Conservation (phyloP, 2,329 filamentous ascomycete genomes). For the Sporothrix euskadiensis region DNA sequence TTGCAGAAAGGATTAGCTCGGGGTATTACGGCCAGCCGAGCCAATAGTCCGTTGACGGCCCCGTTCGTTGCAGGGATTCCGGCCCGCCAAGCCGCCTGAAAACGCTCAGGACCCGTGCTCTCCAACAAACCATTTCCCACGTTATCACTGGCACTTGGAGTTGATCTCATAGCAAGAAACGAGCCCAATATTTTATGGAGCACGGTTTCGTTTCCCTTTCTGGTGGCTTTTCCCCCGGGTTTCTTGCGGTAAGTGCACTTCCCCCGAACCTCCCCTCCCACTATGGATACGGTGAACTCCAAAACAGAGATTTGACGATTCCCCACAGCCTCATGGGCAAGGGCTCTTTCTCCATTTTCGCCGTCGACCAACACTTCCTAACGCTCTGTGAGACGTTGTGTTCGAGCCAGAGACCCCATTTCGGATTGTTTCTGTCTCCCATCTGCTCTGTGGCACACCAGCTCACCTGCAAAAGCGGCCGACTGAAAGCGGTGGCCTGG, state of each 20-base stretch:
- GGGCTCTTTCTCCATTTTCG: not conserved
- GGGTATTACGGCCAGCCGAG: slow-evolving; percentile 23
- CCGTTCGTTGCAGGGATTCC: slow-evolving; percentile 21
- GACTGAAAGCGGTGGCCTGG: not conserved
- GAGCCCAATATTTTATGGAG: not conserved
- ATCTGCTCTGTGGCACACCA: not conserved
- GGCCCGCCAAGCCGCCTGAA: slow-evolving; percentile 24
- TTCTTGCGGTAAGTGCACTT: not conserved
- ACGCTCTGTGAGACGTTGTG: not conserved
- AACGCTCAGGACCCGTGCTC: not conserved
- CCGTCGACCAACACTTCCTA: not conserved
- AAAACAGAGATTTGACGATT: not conserved
- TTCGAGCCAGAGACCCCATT: not conserved
- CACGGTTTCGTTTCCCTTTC: slow-evolving; percentile 10
- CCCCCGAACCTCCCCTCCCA: not conserved
- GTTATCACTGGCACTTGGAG: slow-evolving; percentile 4
- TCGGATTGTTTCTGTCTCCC: not conserved
- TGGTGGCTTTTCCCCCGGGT: slow-evolving; percentile 6
- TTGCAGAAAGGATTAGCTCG: slow-evolving; percentile 17
- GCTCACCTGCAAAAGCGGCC: not conserved
- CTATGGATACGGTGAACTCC: not conserved
- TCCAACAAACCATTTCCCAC: not conserved
- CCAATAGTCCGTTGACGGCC: slow-evolving; percentile 26
- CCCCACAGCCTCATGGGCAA: slow-evolving; percentile 12
- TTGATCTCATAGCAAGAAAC: not conserved